Evolutionary conservation across 2,329 filamentous ascomycete genomes (phyloP).

Genomic region (Aureobasidium sp.): DNA sequence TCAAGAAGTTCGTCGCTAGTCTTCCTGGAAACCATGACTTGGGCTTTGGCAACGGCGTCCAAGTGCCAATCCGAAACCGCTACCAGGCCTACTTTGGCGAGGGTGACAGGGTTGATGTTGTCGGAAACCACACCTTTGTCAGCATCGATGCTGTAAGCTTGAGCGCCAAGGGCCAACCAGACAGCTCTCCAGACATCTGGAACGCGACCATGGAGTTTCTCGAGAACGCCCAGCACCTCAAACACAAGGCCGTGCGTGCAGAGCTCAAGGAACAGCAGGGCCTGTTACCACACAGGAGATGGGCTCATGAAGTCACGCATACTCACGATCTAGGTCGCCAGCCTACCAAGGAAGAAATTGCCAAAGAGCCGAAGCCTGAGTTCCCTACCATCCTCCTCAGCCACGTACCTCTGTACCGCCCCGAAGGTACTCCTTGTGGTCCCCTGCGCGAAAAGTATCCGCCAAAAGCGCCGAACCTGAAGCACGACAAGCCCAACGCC

Average conservation of each 20-base stretch:
- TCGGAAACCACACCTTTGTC: conserved; percentile 93
- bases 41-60: conserved; percentile 81
- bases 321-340: conserved; percentile 24
- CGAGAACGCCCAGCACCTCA: conserved; percentile 55
- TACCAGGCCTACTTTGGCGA: conserved; percentile 88
- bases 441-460: conserved; percentile 79
- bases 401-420: conserved; percentile 83
- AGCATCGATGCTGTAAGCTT: conserved; percentile 84
- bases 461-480: conserved; percentile 48
- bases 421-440: conserved; percentile 78
- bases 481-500: conserved; percentile 62
- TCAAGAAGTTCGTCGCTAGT: conserved; percentile 72
- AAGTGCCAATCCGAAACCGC: conserved; percentile 69
- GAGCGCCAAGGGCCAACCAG: conserved; percentile 61
- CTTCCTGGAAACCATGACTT: conserved; percentile 93
- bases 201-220: conserved; percentile 71
- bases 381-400: conserved; percentile 85
- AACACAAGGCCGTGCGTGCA: conserved; percentile 60
- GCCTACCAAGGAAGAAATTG: conserved; percentile 30
- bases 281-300: conserved; percentile 35
- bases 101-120: conserved; percentile 80
- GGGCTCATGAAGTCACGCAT: conserved; percentile 30
- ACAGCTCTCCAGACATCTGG: conserved; percentile 57
- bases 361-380: conserved; percentile 36
- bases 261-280: conserved; percentile 62